Percentiles rank a stretch among this genome's conserved stretches.
phyloP scores from a whole-genome alignment of 2,329 filamentous ascomycete genomes.

The Fragosphaeria purpurea region DNA sequence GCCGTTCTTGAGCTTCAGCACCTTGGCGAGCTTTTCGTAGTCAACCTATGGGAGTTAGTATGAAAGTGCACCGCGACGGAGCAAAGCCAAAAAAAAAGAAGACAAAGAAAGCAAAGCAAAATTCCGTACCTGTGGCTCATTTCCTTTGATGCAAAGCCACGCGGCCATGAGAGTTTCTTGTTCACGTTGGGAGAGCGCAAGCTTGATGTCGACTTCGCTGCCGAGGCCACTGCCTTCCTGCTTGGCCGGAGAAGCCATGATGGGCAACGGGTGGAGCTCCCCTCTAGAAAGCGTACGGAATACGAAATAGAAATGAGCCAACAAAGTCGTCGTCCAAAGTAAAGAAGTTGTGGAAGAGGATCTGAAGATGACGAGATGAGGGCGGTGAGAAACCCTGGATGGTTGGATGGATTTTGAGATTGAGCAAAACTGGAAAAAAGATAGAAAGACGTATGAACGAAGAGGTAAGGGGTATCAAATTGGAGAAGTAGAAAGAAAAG shows the following conservation, averaged over 20 bases:
- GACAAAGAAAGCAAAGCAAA: not conserved
- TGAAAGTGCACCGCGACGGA: not conserved
- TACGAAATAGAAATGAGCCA: too few species aligned
- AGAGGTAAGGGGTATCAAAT: too few species aligned
- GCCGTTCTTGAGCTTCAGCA: constrained; percentile 9
- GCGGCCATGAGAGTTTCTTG: constrained; percentile 11
- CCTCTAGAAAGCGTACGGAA: too few species aligned
- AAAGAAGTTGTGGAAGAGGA: too few species aligned
- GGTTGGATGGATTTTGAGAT: too few species aligned
- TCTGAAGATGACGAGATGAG: too few species aligned
- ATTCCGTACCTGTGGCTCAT: constrained; percentile 7
- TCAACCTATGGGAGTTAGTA: constrained; percentile 5
- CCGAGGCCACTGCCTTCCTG: not conserved
- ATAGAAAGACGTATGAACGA: too few species aligned
- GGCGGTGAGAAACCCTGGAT: too few species aligned
- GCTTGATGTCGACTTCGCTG: not conserved
- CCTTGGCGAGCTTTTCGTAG: constrained; percentile 5
- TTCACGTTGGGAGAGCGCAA: constrained; percentile 3
- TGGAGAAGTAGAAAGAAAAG: too few species aligned
- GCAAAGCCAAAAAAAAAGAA: not conserved
- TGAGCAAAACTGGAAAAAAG: too few species aligned
- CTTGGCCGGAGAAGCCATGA: not conserved
- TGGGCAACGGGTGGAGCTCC: too few species aligned
- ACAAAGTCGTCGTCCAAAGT: too few species aligned
- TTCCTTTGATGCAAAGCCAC: constrained; percentile 10